phyloP scores from a whole-genome alignment of 2,329 filamentous ascomycete species.

The Aaosphaeria pasadenensis region DNA sequence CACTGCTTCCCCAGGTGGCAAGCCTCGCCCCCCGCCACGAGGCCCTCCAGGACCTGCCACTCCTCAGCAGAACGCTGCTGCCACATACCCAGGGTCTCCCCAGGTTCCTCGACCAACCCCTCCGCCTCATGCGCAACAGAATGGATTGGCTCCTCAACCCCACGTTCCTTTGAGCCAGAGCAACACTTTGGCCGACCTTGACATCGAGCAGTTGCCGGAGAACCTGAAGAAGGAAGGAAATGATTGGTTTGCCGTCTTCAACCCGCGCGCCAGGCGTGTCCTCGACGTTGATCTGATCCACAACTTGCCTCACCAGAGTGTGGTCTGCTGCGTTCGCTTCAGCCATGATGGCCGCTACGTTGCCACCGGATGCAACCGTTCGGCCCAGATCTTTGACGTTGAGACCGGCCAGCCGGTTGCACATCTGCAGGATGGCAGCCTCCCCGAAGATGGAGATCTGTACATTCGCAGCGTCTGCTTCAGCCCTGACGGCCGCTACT shows the following conservation, averaged over 20 bases:
- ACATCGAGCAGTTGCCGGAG: slow-evolving; percentile 78
- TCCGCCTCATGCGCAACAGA: slow-evolving; percentile 46
- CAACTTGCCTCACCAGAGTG: slow-evolving; percentile 88
- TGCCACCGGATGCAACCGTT: slow-evolving; percentile 94
- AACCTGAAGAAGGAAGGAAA: slow-evolving; percentile 84
- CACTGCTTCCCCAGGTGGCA: slow-evolving; percentile 81
- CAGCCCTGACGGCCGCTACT: slow-evolving; percentile 89
- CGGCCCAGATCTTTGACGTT: slow-evolving; percentile 99
- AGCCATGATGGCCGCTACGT: slow-evolving; percentile 94
- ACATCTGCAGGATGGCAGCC: slow-evolving; percentile 82
- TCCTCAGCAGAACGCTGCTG: slow-evolving; percentile 84
- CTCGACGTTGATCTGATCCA: slow-evolving; percentile 93
- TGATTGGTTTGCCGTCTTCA: slow-evolving; percentile 98
- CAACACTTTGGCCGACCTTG: slow-evolving; percentile 79
- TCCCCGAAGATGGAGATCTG: slow-evolving; percentile 84
- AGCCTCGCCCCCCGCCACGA: slow-evolving; percentile 60
- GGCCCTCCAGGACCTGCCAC: slow-evolving; percentile 71
- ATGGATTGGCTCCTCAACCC: slow-evolving; percentile 24
- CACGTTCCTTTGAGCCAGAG: slow-evolving; percentile 50
- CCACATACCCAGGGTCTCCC: slow-evolving; percentile 85
- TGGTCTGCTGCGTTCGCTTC: slow-evolving; percentile 97
- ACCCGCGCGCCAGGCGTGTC: slow-evolving; percentile 82
- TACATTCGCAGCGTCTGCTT: slow-evolving; percentile 99
- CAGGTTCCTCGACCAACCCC: slow-evolving; percentile 77
- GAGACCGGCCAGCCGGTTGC: slow-evolving; percentile 82